phyloP scores from a whole-genome alignment of 179 eudicot species.

The Vitellaria paradoxa region DNA sequence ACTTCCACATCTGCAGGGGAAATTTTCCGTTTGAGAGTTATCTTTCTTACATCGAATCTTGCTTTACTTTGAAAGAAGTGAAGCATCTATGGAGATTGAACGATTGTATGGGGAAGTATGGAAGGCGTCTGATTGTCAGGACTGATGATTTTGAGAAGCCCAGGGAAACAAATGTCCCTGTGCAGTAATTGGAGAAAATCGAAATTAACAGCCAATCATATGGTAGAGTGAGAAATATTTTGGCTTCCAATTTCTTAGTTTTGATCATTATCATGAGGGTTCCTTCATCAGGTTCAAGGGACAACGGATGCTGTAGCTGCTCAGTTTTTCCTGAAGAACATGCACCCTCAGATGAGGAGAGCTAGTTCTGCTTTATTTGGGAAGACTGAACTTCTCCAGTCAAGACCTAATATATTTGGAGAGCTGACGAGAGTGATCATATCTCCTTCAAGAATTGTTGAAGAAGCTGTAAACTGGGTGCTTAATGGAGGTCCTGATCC shows the following conservation, averaged over 20 bases:
- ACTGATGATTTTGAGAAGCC: too few species aligned
- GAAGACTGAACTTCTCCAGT: constrained; percentile 46
- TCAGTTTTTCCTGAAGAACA: too few species aligned
- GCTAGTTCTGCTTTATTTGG: constrained; percentile 66
- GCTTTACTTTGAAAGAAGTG: constrained; percentile 47
- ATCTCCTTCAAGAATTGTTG: too few species aligned
- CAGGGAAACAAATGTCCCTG: too few species aligned
- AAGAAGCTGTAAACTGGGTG: too few species aligned
- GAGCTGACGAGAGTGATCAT: too few species aligned
- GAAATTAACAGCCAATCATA: constrained; percentile 72
- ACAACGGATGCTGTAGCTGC: too few species aligned
- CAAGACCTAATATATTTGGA: too few species aligned
- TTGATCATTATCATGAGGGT: background rate
- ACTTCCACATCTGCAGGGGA: constrained; percentile 40
- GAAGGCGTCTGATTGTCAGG: too few species aligned
- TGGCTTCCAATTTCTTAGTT: too few species aligned
- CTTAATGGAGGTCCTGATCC: too few species aligned
- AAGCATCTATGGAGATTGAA: constrained; percentile 21
- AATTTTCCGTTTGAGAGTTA: constrained; percentile 79
- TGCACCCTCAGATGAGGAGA: constrained; percentile 60
- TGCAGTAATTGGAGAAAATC: constrained; percentile 80
- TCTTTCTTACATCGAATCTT: too few species aligned
- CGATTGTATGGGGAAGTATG: constrained; percentile 37
- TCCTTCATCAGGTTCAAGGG: constrained; percentile 14
- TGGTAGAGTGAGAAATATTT: constrained; percentile 72